Evolutionary conservation across 2,329 filamentous ascomycete species (phyloP), one percentile per base, ranked within the genome.

Genomic region (Neurospora crassa): DNA sequence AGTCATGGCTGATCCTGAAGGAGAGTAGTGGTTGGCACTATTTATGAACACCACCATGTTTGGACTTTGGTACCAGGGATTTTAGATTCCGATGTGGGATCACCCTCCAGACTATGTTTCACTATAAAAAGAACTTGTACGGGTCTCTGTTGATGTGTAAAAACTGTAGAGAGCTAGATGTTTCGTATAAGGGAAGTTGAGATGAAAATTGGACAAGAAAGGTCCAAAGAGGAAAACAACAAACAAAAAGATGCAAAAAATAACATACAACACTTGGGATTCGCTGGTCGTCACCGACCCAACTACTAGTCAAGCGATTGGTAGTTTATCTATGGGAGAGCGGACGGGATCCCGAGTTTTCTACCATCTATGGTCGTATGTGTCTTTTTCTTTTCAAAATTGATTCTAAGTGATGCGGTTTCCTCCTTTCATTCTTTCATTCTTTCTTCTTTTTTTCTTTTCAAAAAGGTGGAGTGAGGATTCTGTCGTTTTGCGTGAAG

Each of bases 311-410:
- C 34, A 37, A 37, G 34, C 34, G 34, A 37, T 37, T 37, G 34
- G 34, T 37, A 37, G 34, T 37, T 37, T 37, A 37, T 37, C 34
- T 37, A 37, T 37, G 34, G 34, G 34, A 37, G 34, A 37, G 34
- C 34, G 34, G 34, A 37, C 34, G 34, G 34, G 34, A 37, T 37
- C 34, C 34, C 34, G 37, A 59, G 53, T 59, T 34, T 34, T 59
- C 53, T 34, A 59, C 53, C 24, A 34, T 29, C 24, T 59, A 59
- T 59, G 53, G 24, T 59, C 53, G 53, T 59, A 59, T 59, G 53
- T 59, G 24, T 24, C 18, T 4, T 4, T 5, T 2, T 11, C 0
- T 2, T 3, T 1, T 2, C 5, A 0, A 7, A 7, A 3, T 5
- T 16, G 2, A 14, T 1, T 5, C 5, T 20, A 53, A 16, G 10